These are phyloP conservation scores for Chaetomiaceae sp. DNA, from an alignment of 2,329 filamentous ascomycete genomes.

Conservation along the genomic window DNA sequence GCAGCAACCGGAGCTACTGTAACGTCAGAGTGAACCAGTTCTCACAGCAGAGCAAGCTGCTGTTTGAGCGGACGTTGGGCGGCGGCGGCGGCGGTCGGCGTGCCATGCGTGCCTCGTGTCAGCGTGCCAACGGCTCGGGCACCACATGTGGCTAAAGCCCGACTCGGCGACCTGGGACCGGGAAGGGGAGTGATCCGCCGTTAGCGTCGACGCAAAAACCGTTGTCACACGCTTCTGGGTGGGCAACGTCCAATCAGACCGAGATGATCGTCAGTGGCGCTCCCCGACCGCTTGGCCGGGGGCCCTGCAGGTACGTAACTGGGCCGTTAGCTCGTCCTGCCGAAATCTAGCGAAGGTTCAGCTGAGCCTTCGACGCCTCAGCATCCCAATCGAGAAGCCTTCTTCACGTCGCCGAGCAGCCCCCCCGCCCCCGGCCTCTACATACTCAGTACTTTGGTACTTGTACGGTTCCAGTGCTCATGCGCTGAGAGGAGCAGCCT, in stretches of 20 bases:
- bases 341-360: conserved; percentile 22
- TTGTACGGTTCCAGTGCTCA: too few species aligned
- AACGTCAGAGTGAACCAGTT: too few species aligned
- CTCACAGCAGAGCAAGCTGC: neutral
- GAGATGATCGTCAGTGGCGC: conserved; percentile 25
- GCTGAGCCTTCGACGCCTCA: conserved; percentile 19
- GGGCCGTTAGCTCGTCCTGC: conserved; percentile 26
- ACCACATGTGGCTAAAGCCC: conserved; percentile 33
- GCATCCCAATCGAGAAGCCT: conserved; percentile 13
- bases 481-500: too few species aligned
- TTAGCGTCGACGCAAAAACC: conserved; percentile 27
- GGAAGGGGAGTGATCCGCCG: conserved; percentile 21
- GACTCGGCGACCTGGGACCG: conserved; percentile 24
- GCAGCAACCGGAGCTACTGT: too few species aligned
- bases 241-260: conserved; percentile 21
- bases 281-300: conserved; percentile 8
- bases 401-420: neutral
- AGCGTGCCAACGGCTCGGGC: conserved; percentile 42
- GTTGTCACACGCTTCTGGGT: conserved; percentile 26
- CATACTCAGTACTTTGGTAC: too few species aligned
- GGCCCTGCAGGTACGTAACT: conserved; percentile 9
- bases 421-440: too few species aligned
- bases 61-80: neutral
- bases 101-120: conserved; percentile 2
- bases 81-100: neutral